Conservation (phyloP, 2,329 filamentous ascomycete species). For the Colletotrichum orchidophilum region DNA sequence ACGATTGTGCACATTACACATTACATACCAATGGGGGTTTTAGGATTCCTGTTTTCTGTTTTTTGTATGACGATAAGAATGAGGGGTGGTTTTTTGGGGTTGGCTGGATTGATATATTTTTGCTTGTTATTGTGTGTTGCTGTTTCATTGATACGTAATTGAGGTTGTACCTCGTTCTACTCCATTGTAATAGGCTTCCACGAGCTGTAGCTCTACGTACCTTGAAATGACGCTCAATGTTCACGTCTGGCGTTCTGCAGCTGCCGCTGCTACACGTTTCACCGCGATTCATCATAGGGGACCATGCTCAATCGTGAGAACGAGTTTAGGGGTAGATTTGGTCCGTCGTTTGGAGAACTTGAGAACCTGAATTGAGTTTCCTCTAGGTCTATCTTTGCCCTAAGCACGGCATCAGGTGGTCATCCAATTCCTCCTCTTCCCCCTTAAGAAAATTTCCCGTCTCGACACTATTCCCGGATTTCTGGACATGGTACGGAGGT, state of each 20-base stretch:
- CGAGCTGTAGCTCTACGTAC: no score
- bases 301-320: no score
- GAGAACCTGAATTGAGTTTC: not conserved
- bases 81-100: not conserved
- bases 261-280: no score
- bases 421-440: not conserved
- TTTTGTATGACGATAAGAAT: constrained; percentile 11
- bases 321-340: no score
- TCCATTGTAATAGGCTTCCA: not conserved
- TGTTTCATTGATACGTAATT: not conserved
- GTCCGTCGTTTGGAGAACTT: no score
- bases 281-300: no score
- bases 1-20: not conserved
- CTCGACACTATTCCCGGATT: not conserved
- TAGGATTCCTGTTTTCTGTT: not conserved
- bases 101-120: not conserved
- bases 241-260: no score
- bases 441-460: not conserved
- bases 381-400: not conserved
- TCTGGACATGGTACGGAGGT: not conserved
- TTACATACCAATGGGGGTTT: not conserved
- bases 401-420: not conserved
- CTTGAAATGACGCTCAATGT: no score
- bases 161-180: not conserved
- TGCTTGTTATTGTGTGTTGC: not conserved